Percentiles rank a stretch among this genome's conserved stretches.
Evolutionary conservation across 2,329 filamentous ascomycete genomes (phyloP).

Genomic region (Chrysoporthe deuterocubensis): DNA sequence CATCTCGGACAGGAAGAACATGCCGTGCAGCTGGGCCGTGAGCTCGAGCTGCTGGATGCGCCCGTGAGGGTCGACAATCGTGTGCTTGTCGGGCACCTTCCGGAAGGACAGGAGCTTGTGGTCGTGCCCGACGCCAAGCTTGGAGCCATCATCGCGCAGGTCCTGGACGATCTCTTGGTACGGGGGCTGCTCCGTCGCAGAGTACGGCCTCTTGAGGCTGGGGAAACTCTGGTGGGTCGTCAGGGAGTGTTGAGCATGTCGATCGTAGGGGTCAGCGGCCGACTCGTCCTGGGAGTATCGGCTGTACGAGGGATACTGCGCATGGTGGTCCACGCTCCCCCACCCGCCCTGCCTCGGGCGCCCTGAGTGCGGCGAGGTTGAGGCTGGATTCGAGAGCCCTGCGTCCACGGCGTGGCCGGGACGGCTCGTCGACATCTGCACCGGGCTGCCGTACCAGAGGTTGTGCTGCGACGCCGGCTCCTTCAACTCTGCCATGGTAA

Average conservation of each 20-base stretch:
- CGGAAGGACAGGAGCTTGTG: constrained; percentile 65
- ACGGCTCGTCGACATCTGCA: constrained; percentile 55
- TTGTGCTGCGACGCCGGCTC: constrained; percentile 58
- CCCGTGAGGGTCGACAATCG: constrained; percentile 62
- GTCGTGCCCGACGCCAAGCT: constrained; percentile 62
- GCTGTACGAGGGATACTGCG: constrained; percentile 52
- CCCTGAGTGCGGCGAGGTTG: constrained; percentile 51
- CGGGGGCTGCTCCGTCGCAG: constrained; percentile 57
- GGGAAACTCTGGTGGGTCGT: constrained; percentile 57
- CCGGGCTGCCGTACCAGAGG: constrained; percentile 62
- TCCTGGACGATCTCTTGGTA: constrained; percentile 67
- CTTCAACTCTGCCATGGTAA: constrained; percentile 67
- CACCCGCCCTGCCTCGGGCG: constrained; percentile 50
- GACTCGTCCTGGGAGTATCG: constrained; percentile 59
- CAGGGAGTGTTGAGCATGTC: constrained; percentile 53
- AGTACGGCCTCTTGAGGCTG: constrained; percentile 61
- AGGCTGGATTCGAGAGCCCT: constrained; percentile 49
- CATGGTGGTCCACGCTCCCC: constrained; percentile 49
- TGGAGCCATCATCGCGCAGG: constrained; percentile 60
- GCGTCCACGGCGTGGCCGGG: constrained; percentile 56
- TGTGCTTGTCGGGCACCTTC: constrained; percentile 61
- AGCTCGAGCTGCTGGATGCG: constrained; percentile 65
- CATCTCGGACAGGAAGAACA: constrained; percentile 87
- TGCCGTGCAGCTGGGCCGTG: constrained; percentile 79
- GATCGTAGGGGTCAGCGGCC: constrained; percentile 54